Percentiles rank a stretch among this genome's conserved stretches.
These are phyloP conservation scores for Phytophthora cactorum DNA, from an alignment of 352 stramenopile genomes.

Conservation along the genomic window DNA sequence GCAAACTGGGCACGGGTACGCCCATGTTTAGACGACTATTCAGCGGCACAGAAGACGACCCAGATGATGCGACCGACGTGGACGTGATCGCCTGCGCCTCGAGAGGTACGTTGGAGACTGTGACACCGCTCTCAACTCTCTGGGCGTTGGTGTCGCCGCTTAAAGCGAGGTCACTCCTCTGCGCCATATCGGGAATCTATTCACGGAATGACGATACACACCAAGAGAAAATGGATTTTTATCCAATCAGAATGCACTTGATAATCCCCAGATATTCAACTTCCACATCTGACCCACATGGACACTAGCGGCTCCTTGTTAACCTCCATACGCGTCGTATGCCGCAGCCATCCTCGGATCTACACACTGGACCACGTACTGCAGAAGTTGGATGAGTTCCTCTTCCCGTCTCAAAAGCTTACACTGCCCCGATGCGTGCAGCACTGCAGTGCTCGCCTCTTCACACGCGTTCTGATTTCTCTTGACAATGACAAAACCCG, in stretches of 20 bases:
- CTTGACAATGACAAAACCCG: conserved; percentile 5
- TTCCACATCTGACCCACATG: neutral
- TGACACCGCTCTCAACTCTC: conserved; percentile 1
- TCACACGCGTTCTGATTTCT: neutral
- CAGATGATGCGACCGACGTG: neutral
- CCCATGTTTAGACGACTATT: conserved; percentile 3
- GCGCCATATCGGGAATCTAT: conserved; percentile 27
- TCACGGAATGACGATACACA: conserved; percentile 3
- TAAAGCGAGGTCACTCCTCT: conserved; percentile 9
- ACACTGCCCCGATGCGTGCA: conserved; percentile 8
- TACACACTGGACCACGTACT: conserved; percentile 6
- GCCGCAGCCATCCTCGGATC: neutral
- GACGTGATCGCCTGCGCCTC: neutral
- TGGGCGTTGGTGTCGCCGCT: conserved; percentile 2
- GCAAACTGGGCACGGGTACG: neutral
- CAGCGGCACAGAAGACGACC: conserved; percentile 7
- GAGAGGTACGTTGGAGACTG: neutral
- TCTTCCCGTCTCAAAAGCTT: conserved; percentile 6
- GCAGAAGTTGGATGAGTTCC: conserved; percentile 9
- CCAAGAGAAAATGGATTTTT: neutral
- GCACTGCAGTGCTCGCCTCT: conserved; percentile 9
- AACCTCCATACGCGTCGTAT: conserved; percentile 21
- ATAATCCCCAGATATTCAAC: neutral
- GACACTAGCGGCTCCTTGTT: neutral
- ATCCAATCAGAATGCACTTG: neutral